These are phyloP conservation scores for Selaginella tamariscina DNA, from an alignment of 75 land plant species.

Conservation along the genomic window DNA sequence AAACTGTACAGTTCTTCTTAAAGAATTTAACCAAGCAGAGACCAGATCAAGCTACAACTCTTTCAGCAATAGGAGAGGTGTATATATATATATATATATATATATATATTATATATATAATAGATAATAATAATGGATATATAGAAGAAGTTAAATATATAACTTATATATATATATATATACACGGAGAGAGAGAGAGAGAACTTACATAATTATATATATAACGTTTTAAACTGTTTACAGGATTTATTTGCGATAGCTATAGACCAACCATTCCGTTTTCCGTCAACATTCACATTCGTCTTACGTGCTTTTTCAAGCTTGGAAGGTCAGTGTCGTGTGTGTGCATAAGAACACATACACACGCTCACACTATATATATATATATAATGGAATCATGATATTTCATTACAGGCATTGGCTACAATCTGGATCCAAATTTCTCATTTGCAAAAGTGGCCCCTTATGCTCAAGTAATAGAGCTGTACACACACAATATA, in stretches of 20 bases:
- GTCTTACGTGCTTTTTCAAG: slow-evolving; percentile 92
- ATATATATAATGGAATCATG: neutral
- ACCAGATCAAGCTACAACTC: slow-evolving; percentile 77
- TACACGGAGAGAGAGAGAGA: too few species aligned
- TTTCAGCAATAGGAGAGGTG: slow-evolving; percentile 97
- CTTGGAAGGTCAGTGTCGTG: slow-evolving; percentile 54
- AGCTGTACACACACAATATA: neutral
- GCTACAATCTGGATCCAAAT: slow-evolving; percentile 66
- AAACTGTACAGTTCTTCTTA: slow-evolving; percentile 83
- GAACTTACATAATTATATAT: neutral
- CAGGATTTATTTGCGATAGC: slow-evolving; percentile 98
- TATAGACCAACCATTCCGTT: slow-evolving; percentile 86
- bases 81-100: neutral
- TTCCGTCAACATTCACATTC: slow-evolving; percentile 89
- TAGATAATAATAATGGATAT: too few species aligned
- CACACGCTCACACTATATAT: neutral
- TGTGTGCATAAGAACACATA: neutral
- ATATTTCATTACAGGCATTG: slow-evolving; percentile 46
- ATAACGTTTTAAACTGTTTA: neutral
- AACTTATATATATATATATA: too few species aligned
- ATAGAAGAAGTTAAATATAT: too few species aligned
- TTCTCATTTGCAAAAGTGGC: slow-evolving; percentile 92
- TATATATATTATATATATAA: too few species aligned
- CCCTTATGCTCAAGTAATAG: slow-evolving; percentile 68
- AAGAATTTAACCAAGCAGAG: slow-evolving; percentile 69